A percentile compares a stretch with the other conserved stretches of the same genome.
Conservation (phyloP, 164 flowering plant genomes). For the Aristolochia contorta region DNA sequence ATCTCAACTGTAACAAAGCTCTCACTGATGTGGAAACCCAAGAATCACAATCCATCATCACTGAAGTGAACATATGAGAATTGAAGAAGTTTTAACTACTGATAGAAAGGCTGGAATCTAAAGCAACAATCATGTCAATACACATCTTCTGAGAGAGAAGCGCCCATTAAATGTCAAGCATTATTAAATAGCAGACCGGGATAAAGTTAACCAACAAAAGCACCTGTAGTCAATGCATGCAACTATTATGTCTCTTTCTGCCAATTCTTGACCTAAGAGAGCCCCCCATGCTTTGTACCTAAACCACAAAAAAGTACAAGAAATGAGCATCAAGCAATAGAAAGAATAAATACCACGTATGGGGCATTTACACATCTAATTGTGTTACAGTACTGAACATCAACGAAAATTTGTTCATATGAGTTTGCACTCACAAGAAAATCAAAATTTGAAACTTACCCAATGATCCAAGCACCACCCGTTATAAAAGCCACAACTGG, state of each 20-base stretch:
- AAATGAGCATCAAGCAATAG: not conserved
- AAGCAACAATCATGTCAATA: too few relatives aligned
- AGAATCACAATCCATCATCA: too few relatives aligned
- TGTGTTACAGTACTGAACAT: not conserved
- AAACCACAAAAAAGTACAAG: conserved; percentile 9
- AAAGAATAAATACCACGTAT: not conserved
- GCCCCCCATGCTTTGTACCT: conserved; percentile 99
- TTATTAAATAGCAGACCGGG: not conserved
- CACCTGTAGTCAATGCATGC: conserved; percentile 98
- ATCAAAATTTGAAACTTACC: conserved; percentile 38
- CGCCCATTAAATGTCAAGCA: not conserved
- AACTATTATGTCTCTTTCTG: conserved; percentile 81
- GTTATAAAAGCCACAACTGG: conserved; percentile 95
- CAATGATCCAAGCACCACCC: conserved; percentile 99
- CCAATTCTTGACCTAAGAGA: conserved; percentile 70
- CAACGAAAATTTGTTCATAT: not conserved
- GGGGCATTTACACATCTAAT: not conserved
- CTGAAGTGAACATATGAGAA: too few relatives aligned
- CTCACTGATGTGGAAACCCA: too few relatives aligned
- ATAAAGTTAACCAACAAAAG: not conserved
- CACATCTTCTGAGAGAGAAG: too few relatives aligned
- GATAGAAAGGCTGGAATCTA: too few relatives aligned
- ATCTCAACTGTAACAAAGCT: too few relatives aligned
- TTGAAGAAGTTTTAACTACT: too few relatives aligned
- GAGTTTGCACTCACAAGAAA: not conserved